These are phyloP conservation scores for Trametes sanguinea DNA, from an alignment of 768 basidiomycete genomes.

Conservation along the genomic window DNA sequence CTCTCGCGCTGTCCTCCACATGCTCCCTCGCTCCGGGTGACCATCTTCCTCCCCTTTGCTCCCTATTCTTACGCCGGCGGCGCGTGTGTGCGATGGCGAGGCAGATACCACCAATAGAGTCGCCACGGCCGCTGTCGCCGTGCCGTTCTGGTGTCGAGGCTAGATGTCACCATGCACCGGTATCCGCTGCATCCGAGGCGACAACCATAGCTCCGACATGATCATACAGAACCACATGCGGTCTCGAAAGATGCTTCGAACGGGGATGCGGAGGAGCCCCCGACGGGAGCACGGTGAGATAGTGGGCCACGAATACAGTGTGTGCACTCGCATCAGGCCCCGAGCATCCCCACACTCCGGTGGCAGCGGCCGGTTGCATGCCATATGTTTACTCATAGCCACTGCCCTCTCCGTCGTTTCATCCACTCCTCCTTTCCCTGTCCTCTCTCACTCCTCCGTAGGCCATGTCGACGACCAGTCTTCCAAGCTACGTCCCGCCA, in stretches of 20 bases:
- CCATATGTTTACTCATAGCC: constrained; percentile 22
- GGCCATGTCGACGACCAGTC: constrained; percentile 57
- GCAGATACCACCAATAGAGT: neutral
- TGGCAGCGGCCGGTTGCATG: constrained; percentile 20
- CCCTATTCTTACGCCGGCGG: neutral
- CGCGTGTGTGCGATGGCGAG: neutral
- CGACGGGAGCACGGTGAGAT: neutral
- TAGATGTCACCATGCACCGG: too few species aligned
- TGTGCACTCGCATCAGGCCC: constrained; percentile 13
- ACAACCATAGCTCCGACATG: neutral
- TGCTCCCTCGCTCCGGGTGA: constrained; percentile 12
- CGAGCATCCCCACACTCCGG: constrained; percentile 18
- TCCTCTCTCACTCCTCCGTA: neutral
- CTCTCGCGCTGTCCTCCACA: constrained; percentile 12
- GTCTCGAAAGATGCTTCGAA: neutral
- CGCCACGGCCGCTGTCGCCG: neutral
- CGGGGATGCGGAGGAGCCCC: neutral
- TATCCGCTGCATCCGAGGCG: too few species aligned
- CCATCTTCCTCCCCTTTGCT: neutral
- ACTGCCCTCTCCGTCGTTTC: neutral
- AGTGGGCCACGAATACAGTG: constrained; percentile 3
- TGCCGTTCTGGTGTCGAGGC: too few species aligned
- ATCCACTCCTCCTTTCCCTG: neutral
- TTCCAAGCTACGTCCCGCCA: constrained; percentile 50
- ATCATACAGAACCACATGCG: neutral